phyloP scores from a whole-genome alignment of 805 yeast genomes.

The Torulaspora delbrueckii region DNA sequence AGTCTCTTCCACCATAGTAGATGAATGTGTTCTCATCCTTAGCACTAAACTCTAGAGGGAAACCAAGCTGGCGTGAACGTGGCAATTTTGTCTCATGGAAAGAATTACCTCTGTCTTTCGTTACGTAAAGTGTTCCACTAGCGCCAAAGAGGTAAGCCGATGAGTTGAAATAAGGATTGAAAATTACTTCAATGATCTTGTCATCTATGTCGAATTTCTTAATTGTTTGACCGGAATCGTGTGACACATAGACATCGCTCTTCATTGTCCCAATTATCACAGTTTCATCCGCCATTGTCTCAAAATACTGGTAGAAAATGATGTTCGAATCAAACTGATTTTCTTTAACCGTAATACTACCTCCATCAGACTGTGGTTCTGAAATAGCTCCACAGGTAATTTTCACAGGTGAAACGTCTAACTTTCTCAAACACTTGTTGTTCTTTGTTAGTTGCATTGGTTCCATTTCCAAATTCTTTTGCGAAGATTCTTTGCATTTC shows the following conservation, averaged over 20 bases:
- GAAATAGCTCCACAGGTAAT: constrained; percentile 26
- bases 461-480: constrained; percentile 10
- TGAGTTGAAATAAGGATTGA: constrained; percentile 46
- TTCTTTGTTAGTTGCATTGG: constrained; percentile 19
- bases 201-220: constrained; percentile 34
- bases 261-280: constrained; percentile 54
- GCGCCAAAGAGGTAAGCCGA: constrained; percentile 42
- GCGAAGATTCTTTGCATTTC: constrained; percentile 16
- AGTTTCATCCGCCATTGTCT: constrained; percentile 52
- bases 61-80: constrained; percentile 38
- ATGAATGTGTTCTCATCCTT: constrained; percentile 53
- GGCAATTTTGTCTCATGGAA: constrained; percentile 51
- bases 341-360: constrained; percentile 37
- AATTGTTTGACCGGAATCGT: constrained; percentile 60
- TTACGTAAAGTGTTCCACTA: constrained; percentile 46
- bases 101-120: constrained; percentile 62
- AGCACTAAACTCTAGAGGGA: constrained; percentile 59
- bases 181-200: constrained; percentile 46
- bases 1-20: constrained; percentile 59
- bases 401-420: constrained; percentile 27
- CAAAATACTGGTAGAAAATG: constrained; percentile 46
- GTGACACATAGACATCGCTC: constrained; percentile 57
- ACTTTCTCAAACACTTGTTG: constrained; percentile 24
- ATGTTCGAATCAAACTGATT: constrained; percentile 51
- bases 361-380: constrained; percentile 13